A percentile compares a stretch with the other conserved stretches of the same genome.
Conservation (phyloP, 1,139 yeast genomes). For the Kluyveromyces marxianus region DNA sequence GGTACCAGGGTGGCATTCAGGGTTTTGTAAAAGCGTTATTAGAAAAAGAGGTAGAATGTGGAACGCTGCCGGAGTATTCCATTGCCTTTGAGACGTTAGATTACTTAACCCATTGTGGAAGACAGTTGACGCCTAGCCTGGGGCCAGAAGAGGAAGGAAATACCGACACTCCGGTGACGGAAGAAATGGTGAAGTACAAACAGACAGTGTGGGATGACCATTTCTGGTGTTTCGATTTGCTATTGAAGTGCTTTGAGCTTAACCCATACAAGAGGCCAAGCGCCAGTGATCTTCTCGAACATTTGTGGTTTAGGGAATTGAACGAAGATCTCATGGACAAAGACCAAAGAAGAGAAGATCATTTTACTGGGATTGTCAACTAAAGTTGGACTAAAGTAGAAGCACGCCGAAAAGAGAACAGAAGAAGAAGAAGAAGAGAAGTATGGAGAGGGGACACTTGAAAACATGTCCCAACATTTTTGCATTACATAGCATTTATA, state of each 20-base stretch:
- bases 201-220: slow-evolving; percentile 31
- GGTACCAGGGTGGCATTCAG: slow-evolving; percentile 24
- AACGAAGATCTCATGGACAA: slow-evolving; percentile 13
- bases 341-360: slow-evolving; percentile 6
- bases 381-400: neutral
- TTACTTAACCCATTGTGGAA: slow-evolving; percentile 18
- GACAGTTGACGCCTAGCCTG: slow-evolving; percentile 7
- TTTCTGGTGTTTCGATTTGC: slow-evolving; percentile 30
- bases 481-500: neutral
- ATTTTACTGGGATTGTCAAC: slow-evolving; percentile 1
- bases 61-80: slow-evolving; percentile 34
- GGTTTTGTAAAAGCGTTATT: slow-evolving; percentile 27
- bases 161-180: neutral
- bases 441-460: neutral
- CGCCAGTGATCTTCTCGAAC: slow-evolving; percentile 28
- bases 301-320: slow-evolving; percentile 28
- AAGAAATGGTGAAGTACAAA: slow-evolving; percentile 19
- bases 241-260: slow-evolving; percentile 30
- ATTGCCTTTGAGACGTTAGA: slow-evolving; percentile 33
- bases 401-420: neutral
- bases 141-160: slow-evolving; percentile 7
- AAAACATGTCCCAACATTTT: neutral
- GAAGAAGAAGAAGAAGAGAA: neutral
- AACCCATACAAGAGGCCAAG: slow-evolving; percentile 30
- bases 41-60: slow-evolving; percentile 28